Conservation (phyloP, 306 rosid species). For the Crataegus laevigata region DNA sequence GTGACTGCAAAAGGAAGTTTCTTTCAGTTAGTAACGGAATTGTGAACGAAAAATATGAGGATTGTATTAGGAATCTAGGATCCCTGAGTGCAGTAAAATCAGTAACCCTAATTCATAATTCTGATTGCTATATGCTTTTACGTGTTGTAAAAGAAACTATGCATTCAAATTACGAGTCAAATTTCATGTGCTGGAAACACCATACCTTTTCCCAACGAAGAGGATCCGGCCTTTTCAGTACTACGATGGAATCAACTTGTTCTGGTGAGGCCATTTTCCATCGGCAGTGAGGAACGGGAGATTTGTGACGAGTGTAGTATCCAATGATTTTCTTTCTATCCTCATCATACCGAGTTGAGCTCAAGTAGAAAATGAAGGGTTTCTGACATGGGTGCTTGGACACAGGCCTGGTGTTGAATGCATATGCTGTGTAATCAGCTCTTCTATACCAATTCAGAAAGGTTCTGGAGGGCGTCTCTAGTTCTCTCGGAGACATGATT, state of each 20-base stretch:
- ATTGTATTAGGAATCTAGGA: background rate
- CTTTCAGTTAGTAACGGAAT: conserved; percentile 4
- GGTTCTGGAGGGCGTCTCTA: conserved; percentile 79
- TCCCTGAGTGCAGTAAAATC: background rate
- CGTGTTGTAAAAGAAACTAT: background rate
- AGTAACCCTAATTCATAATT: background rate
- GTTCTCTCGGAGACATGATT: conserved; percentile 67
- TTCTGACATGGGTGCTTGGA: conserved; percentile 69
- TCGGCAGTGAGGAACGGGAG: conserved; percentile 41
- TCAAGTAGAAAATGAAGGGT: conserved; percentile 58
- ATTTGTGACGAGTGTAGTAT: conserved; percentile 23
- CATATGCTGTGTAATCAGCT: conserved; percentile 78
- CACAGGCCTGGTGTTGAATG: conserved; percentile 92
- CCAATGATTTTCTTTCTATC: conserved; percentile 30
- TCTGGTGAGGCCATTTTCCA: conserved; percentile 68
- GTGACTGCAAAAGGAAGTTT: conserved; percentile 56
- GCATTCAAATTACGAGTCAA: background rate
- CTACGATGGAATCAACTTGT: conserved; percentile 39
- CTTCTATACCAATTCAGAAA: conserved; percentile 73
- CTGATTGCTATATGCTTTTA: background rate
- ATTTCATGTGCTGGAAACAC: background rate
- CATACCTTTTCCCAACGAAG: conserved; percentile 73
- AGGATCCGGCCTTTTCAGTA: conserved; percentile 62
- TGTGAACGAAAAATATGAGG: background rate
- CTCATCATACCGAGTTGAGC: conserved; percentile 26